Base-by-base conservation (phyloP, 78 protist genomes). In the slime mould (Dictyostelium discoideum) region DNA sequence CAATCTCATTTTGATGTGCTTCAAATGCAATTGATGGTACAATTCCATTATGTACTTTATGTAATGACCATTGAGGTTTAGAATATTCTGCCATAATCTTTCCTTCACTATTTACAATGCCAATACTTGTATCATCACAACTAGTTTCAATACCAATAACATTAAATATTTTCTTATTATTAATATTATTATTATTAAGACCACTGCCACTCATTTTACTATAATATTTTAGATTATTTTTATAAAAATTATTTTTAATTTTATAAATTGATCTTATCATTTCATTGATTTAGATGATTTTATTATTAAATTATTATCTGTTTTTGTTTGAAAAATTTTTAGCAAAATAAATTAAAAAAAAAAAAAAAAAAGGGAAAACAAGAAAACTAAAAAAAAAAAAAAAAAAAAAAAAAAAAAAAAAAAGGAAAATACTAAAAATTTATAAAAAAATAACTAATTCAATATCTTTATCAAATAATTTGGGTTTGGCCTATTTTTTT, bases 111-210 rank as follows among this genome's bases (percentile, higher is more conserved):
- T 81, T 77, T n/a, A 97, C 72, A n/a, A 95, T 78, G 3, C 96
- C 98, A 37, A 96, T 94, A 72, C 97, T 76, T 14, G 98, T 96
- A 32, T 97, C 98, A 87, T 97, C 98, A 82, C 98, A 97, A 46
- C 96, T 87, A 69, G 98, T 96, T 77, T 97, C 98, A 44, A 97
- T 85, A 20, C 97, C 98, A 84, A 97, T 5, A 2, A 97, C 87
- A 13, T 81, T 26, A 8, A 46, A 48, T 0, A 3, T 5, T 8
- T 80, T 48, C 4, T 79, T 79, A 32, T n/a, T 20, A 9, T 44
- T n/a, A 1, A 18, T 46, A 40, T n/a, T 16, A 13, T 18, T 79
- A 32, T 79, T 79, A 79, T 46, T 79, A 78, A 42, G 44, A 78
- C 14, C 44, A 29, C 18, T 77, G 32, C 54, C 18, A 6, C 44